phyloP scores from a whole-genome alignment of 805 yeast species.

The Nakazawaea ambrosiae region DNA sequence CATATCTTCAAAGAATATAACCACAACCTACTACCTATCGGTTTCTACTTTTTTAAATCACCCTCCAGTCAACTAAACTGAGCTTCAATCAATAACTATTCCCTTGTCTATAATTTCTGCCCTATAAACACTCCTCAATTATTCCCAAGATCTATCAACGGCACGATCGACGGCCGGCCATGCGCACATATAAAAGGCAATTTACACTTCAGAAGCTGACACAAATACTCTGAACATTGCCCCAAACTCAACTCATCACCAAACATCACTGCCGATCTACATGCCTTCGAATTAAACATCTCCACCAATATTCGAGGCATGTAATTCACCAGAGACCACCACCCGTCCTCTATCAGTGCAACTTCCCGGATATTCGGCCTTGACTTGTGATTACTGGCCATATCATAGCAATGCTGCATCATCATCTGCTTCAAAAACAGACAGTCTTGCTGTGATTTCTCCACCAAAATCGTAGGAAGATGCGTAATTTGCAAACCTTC shows the following conservation, averaged over 20 bases:
- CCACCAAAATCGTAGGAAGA: constrained; percentile 35
- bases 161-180: constrained; percentile 71
- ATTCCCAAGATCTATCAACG: constrained; percentile 30
- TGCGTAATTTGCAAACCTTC: constrained; percentile 26
- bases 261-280: constrained; percentile 65
- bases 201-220: constrained; percentile 36
- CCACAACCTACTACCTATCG: too few species aligned
- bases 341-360: too few species aligned
- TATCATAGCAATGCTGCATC: constrained; percentile 36
- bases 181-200: constrained; percentile 81
- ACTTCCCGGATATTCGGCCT: too few species aligned
- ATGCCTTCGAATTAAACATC: constrained; percentile 52
- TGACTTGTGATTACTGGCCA: constrained; percentile 26
- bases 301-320: constrained; percentile 49
- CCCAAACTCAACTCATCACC: constrained; percentile 42
- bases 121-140: too few species aligned
- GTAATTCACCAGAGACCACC: constrained; percentile 32
- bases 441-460: constrained; percentile 23
- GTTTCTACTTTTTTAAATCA: too few species aligned
- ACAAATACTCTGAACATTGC: constrained; percentile 40
- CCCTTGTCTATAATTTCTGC: too few species aligned
- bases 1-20: too few species aligned
- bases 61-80: too few species aligned
- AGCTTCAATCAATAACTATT: too few species aligned
- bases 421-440: constrained; percentile 29